Evolutionary conservation across 371 early-diverging fungal species (phyloP).

Genomic region (Rhizopus stolonifer): DNA sequence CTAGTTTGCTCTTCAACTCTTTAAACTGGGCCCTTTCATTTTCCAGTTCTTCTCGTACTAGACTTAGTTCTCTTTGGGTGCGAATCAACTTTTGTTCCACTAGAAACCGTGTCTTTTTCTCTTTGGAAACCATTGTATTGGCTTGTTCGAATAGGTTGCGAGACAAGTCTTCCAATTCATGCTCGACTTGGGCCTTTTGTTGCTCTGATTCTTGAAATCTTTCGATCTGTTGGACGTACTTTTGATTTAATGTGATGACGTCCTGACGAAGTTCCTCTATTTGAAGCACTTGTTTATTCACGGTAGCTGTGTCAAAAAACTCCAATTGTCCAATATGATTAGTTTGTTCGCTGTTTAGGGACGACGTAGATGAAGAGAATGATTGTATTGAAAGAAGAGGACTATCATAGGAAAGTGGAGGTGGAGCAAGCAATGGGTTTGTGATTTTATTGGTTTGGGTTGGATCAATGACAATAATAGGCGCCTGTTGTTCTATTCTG

Average conservation of each 20-base stretch:
- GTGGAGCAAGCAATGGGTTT: neutral
- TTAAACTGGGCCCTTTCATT: constrained; percentile 22
- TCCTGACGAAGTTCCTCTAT: constrained; percentile 21
- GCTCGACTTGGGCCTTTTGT: constrained; percentile 17
- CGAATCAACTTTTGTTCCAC: constrained; percentile 7
- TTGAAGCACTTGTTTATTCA: constrained; percentile 17
- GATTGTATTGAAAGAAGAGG: neutral
- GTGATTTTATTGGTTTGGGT: neutral
- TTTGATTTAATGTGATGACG: constrained; percentile 14
- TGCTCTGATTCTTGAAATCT: constrained; percentile 13
- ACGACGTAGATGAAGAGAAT: constrained; percentile 3
- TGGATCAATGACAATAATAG: neutral
- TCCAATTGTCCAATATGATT: neutral
- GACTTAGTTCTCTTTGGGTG: constrained; percentile 6
- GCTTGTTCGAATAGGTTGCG: constrained; percentile 29
- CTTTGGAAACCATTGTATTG: constrained; percentile 30
- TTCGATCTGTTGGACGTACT: constrained; percentile 21
- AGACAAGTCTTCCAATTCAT: constrained; percentile 31
- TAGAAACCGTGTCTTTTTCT: constrained; percentile 12
- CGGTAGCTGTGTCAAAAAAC: neutral
- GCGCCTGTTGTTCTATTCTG: neutral
- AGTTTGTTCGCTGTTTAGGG: neutral
- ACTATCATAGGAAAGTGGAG: neutral
- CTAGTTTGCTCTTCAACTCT: constrained; percentile 14
- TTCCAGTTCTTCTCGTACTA: constrained; percentile 3